These are phyloP conservation scores for Pseudodiploospora longispora DNA, from an alignment of 2,329 filamentous ascomycete species.

Conservation along the genomic window DNA sequence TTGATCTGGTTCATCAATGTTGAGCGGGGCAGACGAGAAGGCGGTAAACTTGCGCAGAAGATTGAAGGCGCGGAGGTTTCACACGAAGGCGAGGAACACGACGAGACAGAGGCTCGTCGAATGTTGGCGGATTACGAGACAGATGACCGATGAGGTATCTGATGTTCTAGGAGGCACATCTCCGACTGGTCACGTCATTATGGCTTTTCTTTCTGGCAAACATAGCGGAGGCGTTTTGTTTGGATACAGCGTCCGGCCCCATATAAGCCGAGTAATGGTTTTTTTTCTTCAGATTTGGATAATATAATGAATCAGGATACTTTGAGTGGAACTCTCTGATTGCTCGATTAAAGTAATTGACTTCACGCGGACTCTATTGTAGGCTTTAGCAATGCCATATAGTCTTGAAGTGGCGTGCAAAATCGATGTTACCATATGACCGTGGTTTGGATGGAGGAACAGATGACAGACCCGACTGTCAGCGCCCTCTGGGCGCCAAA, in stretches of 20 bases:
- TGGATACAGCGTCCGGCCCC: neutral
- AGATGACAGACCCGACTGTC: too few species aligned
- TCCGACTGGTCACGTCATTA: neutral
- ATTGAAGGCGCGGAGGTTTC: constrained; percentile 44
- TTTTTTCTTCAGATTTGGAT: constrained; percentile 3
- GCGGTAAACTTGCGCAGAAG: constrained; percentile 52
- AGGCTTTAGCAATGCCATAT: too few species aligned
- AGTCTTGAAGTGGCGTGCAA: too few species aligned
- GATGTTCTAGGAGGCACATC: neutral
- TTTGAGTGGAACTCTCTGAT: too few species aligned
- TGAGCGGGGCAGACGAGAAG: constrained; percentile 65
- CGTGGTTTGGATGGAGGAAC: too few species aligned
- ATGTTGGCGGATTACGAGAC: constrained; percentile 12
- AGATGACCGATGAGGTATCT: neutral
- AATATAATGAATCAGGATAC: too few species aligned
- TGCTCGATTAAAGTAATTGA: too few species aligned
- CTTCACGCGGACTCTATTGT: too few species aligned
- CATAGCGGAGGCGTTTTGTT: constrained; percentile 18
- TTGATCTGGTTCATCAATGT: constrained; percentile 81
- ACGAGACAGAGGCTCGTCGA: constrained; percentile 15
- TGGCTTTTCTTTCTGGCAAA: constrained; percentile 6
- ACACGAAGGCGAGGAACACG: constrained; percentile 14
- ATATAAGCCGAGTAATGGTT: neutral
- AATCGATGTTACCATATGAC: too few species aligned
- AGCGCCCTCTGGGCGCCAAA: too few species aligned